Conservation (phyloP, 225 moss, liverwort and hornwort species). For the Marchantia polymorpha region DNA sequence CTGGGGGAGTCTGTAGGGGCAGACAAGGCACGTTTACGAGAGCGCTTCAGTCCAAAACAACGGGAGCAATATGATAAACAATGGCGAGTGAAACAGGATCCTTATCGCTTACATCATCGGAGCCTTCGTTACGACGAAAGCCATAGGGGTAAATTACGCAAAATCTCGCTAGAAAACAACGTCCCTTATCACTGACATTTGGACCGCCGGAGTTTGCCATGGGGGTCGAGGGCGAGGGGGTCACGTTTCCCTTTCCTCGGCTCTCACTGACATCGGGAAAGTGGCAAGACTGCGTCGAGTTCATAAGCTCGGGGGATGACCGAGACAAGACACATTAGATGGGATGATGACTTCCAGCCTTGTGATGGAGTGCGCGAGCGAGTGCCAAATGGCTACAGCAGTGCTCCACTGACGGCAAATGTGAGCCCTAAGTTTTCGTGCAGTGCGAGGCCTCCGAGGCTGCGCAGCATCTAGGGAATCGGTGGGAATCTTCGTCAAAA, state of each 20-base stretch:
- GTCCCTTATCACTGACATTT: background rate
- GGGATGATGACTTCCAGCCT: background rate
- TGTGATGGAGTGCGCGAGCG: background rate
- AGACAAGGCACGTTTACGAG: constrained; percentile 2
- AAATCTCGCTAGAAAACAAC: background rate
- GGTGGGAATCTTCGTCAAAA: background rate
- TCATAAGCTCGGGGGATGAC: too few species aligned
- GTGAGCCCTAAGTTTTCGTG: background rate
- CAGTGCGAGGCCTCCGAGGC: background rate
- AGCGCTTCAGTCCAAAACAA: background rate
- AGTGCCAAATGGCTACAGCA: background rate
- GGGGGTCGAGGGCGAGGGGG: background rate
- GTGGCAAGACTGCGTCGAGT: too few species aligned
- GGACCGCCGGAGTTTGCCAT: background rate
- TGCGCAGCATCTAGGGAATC: constrained; percentile 3
- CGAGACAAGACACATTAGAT: too few species aligned
- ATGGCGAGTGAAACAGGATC: background rate
- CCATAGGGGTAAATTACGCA: background rate
- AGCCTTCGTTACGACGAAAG: background rate
- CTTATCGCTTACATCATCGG: constrained; percentile 2
- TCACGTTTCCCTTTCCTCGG: background rate
- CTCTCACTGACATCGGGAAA: background rate
- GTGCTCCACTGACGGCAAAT: background rate
- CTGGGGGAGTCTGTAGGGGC: background rate
- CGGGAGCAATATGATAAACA: background rate